A percentile compares a stretch with the other conserved stretches of the same genome.
phyloP scores from a whole-genome alignment of 345 rosid species.

The Gossypium turneri region DNA sequence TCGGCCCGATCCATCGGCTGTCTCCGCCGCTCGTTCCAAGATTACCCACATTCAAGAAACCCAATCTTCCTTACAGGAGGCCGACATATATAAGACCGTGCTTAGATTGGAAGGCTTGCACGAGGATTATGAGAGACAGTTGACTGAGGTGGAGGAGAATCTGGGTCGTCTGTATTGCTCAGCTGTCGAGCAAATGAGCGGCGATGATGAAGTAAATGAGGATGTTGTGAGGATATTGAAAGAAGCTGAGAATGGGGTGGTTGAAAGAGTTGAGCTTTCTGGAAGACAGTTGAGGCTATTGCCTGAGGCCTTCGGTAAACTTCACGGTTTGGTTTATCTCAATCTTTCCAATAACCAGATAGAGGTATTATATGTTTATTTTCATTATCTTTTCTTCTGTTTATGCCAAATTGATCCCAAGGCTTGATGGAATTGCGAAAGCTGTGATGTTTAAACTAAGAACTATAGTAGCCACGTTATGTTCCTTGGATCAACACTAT shows the following conservation, averaged over 20 bases:
- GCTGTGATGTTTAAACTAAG: neutral
- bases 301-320: conserved; percentile 75
- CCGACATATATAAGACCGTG: conserved; percentile 43
- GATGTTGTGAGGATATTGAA: conserved; percentile 52
- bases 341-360: conserved; percentile 67
- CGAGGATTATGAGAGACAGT: conserved; percentile 48
- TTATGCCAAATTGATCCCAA: neutral
- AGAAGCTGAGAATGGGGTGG: conserved; percentile 33
- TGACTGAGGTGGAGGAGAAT: conserved; percentile 63
- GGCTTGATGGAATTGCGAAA: neutral
- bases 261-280: conserved; percentile 63
- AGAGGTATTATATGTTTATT: conserved; percentile 37
- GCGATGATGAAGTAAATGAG: conserved; percentile 41
- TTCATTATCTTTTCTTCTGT: neutral
- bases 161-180: conserved; percentile 48
- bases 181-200: conserved; percentile 27
- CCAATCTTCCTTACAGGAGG: conserved; percentile 45
- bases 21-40: conserved; percentile 57
- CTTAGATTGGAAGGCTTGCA: conserved; percentile 68
- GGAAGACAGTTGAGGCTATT: conserved; percentile 54
- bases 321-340: conserved; percentile 57
- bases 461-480: neutral
- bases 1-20: conserved; percentile 64
- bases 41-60: conserved; percentile 46
- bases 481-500: neutral